phyloP scores from a whole-genome alignment of 345 rosid species.

The Barbarea vulgaris region DNA sequence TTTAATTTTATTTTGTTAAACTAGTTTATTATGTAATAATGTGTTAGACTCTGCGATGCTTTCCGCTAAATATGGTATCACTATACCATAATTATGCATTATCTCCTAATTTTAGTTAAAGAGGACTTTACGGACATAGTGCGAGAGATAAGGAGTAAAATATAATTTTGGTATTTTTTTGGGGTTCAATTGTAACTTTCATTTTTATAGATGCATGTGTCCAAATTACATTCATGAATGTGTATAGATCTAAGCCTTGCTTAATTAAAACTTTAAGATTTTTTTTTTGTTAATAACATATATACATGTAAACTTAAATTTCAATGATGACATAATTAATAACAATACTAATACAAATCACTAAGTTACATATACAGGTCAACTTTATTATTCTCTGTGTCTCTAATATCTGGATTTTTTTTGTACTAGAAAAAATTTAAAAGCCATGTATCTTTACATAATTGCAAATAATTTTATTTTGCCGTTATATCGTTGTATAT shows the following conservation, averaged over 20 bases:
- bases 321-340: neutral
- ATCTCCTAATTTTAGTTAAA: neutral
- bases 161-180: neutral
- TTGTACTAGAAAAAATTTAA: neutral
- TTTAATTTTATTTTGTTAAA: neutral
- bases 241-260: neutral
- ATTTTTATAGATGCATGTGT: neutral
- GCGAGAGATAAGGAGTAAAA: constrained; percentile 9
- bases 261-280: neutral
- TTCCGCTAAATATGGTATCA: constrained; percentile 13
- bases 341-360: neutral
- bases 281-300: neutral
- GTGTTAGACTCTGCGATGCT: neutral
- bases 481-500: neutral
- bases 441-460: neutral
- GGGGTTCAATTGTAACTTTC: no score
- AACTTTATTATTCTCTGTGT: neutral
- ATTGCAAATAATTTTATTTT: neutral
- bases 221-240: constrained; percentile 17
- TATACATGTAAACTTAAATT: neutral
- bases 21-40: neutral
- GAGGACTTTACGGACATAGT: constrained; percentile 3
- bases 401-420: neutral
- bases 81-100: neutral
- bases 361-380: neutral